These are phyloP conservation scores for Ascochyta pisi DNA, from an alignment of 2,329 filamentous ascomycete genomes.

Conservation along the genomic window DNA sequence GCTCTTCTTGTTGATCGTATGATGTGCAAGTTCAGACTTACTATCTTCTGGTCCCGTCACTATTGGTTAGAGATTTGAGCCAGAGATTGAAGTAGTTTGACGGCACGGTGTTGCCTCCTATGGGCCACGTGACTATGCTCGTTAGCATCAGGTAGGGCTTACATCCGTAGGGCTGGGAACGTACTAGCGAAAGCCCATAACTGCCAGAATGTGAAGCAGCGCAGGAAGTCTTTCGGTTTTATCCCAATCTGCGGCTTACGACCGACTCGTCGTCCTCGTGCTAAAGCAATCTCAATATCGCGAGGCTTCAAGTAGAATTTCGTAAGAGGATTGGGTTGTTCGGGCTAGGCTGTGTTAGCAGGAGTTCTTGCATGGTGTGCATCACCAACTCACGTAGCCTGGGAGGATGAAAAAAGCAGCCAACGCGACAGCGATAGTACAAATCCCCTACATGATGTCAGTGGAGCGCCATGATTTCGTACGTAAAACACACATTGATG, in stretches of 20 bases:
- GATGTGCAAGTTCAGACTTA: neutral
- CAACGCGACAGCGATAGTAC: neutral
- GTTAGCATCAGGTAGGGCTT: neutral
- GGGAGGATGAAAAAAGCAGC: neutral
- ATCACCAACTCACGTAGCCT: neutral
- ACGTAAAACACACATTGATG: conserved; percentile 49
- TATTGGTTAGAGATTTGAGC: conserved; percentile 16
- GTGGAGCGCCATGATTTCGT: neutral
- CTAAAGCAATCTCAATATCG: conserved; percentile 15
- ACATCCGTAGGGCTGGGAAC: neutral
- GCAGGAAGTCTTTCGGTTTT: conserved; percentile 12
- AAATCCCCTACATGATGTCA: neutral
- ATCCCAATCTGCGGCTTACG: conserved; percentile 19
- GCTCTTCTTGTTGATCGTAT: neutral
- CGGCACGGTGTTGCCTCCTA: neutral
- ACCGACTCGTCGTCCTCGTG: conserved; percentile 6
- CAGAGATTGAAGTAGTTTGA: conserved; percentile 20
- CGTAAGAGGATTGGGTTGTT: conserved; percentile 15
- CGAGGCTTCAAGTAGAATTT: conserved; percentile 18
- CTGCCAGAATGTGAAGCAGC: conserved; percentile 20
- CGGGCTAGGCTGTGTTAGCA: neutral
- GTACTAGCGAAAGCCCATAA: conserved; percentile 16
- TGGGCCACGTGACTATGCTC: neutral
- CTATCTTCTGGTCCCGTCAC: conserved; percentile 5
- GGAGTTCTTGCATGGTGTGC: too few species aligned